A percentile compares a stretch with the other conserved stretches of the same genome.
phyloP scores from a whole-genome alignment of 169 alveolate genomes.

The Cryptosporidium bovis region DNA sequence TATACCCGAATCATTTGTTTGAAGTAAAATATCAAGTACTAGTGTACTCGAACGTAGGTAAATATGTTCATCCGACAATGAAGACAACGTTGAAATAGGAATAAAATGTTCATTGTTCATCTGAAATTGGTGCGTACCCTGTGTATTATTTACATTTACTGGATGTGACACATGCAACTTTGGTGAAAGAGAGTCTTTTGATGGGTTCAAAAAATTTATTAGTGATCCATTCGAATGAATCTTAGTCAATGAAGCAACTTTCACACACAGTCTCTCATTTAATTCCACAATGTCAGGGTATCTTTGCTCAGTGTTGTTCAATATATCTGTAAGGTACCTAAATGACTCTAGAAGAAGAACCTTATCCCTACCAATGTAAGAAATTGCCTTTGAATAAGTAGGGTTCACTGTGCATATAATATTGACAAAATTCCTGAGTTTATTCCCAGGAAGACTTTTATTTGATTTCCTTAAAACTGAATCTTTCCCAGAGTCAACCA shows the following conservation, averaged over 20 bases:
- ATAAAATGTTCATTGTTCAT: conserved; percentile 4
- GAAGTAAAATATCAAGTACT: conserved; percentile 42
- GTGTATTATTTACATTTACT: not conserved
- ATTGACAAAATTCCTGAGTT: conserved; percentile 11
- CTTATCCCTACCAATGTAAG: conserved; percentile 61
- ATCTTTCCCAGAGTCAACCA: not conserved
- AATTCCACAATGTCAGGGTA: conserved; percentile 31
- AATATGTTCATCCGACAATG: conserved; percentile 49
- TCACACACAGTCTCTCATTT: conserved; percentile 26
- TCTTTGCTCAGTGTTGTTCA: conserved; percentile 54
- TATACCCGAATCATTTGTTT: conserved; percentile 64
- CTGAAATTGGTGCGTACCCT: conserved; percentile 2
- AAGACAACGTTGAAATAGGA: conserved; percentile 10
- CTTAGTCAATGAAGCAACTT: conserved; percentile 4
- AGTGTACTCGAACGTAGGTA: conserved; percentile 56
- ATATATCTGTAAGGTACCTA: conserved; percentile 52
- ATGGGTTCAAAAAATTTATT: not conserved
- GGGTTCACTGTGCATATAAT: conserved; percentile 52
- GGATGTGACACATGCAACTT: conserved; percentile 2
- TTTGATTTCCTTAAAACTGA: not conserved
- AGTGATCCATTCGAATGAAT: not conserved
- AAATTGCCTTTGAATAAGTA: conserved; percentile 61
- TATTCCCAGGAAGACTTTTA: not conserved
- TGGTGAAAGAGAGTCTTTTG: conserved; percentile 6
- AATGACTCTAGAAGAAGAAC: conserved; percentile 47